phyloP scores from a whole-genome alignment of 306 rosid species.

The Trifolium pratense region DNA sequence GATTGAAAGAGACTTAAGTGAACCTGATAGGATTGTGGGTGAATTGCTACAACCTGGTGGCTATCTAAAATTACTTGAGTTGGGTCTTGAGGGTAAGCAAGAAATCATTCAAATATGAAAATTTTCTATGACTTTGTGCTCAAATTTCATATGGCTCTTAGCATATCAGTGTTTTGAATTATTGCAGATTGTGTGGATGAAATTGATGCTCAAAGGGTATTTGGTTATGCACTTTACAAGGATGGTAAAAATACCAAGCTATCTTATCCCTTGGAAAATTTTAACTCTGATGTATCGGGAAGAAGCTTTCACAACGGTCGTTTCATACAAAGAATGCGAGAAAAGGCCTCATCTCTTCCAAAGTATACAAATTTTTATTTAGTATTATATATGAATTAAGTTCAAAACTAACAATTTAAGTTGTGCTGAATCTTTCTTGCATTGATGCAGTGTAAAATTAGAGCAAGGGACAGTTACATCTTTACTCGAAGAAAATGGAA shows the following conservation, averaged over 20 bases:
- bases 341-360: constrained; percentile 56
- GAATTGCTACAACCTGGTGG: constrained; percentile 94
- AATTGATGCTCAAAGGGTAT: constrained; percentile 79
- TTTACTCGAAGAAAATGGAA: constrained; percentile 74
- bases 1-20: constrained; percentile 69
- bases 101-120: constrained; percentile 12
- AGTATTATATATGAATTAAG: too few species aligned
- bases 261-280: constrained; percentile 56
- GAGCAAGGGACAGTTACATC: constrained; percentile 91
- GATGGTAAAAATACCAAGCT: constrained; percentile 56
- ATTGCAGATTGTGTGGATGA: constrained; percentile 70
- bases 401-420: background rate
- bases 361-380: constrained; percentile 36
- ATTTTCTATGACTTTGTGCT: background rate
- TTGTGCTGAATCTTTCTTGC: background rate
- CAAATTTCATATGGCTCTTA: constrained; percentile 8
- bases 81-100: constrained; percentile 76
- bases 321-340: constrained; percentile 60
- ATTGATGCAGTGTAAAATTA: constrained; percentile 66
- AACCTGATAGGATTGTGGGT: constrained; percentile 89
- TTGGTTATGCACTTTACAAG: constrained; percentile 77
- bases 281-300: constrained; percentile 54
- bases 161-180: constrained; percentile 20
- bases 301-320: constrained; percentile 66
- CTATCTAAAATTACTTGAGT: constrained; percentile 72